Percentiles rank a stretch among this genome's conserved stretches.
Conservation (phyloP, 1,139 yeast genomes). For the Taphrina betulina region DNA sequence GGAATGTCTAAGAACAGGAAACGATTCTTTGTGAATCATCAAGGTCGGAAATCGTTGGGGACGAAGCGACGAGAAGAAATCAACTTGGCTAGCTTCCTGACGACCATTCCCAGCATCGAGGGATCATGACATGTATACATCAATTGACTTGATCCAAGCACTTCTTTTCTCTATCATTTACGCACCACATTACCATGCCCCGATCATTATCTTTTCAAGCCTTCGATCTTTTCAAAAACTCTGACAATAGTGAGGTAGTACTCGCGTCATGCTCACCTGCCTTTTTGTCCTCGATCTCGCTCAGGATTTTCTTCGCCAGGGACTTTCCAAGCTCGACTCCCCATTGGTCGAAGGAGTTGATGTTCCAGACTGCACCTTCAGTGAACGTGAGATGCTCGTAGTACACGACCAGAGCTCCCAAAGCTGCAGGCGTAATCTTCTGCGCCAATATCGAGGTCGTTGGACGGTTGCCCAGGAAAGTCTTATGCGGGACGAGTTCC, state of each 20-base stretch:
- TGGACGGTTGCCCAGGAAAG: slow-evolving; percentile 97
- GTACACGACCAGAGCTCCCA: slow-evolving; percentile 95
- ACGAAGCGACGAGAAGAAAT: too few species aligned
- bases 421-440: slow-evolving; percentile 90
- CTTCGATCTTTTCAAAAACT: slow-evolving; percentile 60
- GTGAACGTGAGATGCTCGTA: slow-evolving; percentile 96
- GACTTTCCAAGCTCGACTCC: slow-evolving; percentile 99
- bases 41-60: too few species aligned
- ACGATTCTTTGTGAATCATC: too few species aligned
- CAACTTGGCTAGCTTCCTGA: too few species aligned
- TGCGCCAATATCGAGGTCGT: slow-evolving; percentile 95
- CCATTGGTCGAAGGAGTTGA: slow-evolving; percentile 99
- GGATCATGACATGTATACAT: too few species aligned
- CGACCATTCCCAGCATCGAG: too few species aligned
- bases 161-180: too few species aligned
- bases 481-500: slow-evolving; percentile 87
- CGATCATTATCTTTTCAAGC: too few species aligned
- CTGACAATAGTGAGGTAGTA: slow-evolving; percentile 88
- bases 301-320: slow-evolving; percentile 91
- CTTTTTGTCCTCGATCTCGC: slow-evolving; percentile 67
- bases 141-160: too few species aligned
- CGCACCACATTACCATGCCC: too few species aligned
- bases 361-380: slow-evolving; percentile 99
- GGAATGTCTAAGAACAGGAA: too few species aligned
- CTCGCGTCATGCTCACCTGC: slow-evolving; percentile 79